Conservation (phyloP, 2,329 filamentous ascomycete species). For the Stagonosporopsis rhizophila region DNA sequence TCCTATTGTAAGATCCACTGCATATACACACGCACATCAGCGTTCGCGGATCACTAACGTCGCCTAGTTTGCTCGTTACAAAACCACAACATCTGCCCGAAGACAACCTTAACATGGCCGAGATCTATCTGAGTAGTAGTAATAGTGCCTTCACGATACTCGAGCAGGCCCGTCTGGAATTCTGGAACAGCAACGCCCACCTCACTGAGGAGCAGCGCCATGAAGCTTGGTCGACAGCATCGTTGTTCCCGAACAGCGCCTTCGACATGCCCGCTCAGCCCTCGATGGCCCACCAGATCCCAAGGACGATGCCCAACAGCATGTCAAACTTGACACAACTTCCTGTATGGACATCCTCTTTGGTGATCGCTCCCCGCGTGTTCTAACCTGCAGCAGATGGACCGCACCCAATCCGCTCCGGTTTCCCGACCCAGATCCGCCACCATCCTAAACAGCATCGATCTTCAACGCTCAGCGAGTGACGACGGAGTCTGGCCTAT, state of each 20-base stretch:
- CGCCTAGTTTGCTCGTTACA: conserved; percentile 28
- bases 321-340: conserved; percentile 32
- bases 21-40: conserved; percentile 18
- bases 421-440: conserved; percentile 37
- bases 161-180: conserved; percentile 46
- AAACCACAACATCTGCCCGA: conserved; percentile 12
- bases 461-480: conserved; percentile 34
- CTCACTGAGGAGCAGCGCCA: conserved; percentile 47
- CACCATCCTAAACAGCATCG: conserved; percentile 21
- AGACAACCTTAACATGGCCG: conserved; percentile 31
- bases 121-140: conserved; percentile 33
- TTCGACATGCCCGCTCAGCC: conserved; percentile 26
- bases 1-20: conserved; percentile 28
- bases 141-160: conserved; percentile 38
- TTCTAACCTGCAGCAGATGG: conserved; percentile 47
- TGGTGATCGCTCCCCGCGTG: conserved; percentile 30
- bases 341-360: conserved; percentile 43
- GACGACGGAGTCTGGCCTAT: conserved; percentile 34
- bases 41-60: conserved; percentile 35
- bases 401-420: conserved; percentile 45
- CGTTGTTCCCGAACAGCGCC: conserved; percentile 26
- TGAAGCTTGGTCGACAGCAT: conserved; percentile 39
- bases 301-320: conserved; percentile 44
- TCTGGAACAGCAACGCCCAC: conserved; percentile 43
- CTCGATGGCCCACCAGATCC: conserved; percentile 39